Percentiles rank a stretch among this genome's conserved stretches.
Conservation (phyloP, 2,329 filamentous ascomycete genomes). For the Monilinia fructigena region DNA sequence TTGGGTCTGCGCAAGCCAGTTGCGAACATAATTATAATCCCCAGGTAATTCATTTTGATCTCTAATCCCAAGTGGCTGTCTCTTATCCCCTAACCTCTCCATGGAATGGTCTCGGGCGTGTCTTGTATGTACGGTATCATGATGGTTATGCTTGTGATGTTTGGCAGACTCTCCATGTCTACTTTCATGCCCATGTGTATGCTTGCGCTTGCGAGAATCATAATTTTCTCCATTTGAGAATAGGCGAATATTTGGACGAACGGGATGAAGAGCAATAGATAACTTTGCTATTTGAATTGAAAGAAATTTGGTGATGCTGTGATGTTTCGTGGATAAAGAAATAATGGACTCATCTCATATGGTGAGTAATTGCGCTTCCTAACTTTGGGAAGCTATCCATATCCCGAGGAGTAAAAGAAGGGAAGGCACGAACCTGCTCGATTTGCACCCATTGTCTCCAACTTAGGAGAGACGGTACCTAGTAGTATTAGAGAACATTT, state of each 20-base stretch:
- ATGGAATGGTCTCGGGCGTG: neutral
- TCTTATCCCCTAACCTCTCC: neutral
- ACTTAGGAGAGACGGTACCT: neutral
- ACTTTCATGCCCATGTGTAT: neutral
- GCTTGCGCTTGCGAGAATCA: conserved; percentile 20
- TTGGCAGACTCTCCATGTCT: neutral
- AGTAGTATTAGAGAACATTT: neutral
- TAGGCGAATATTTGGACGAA: neutral
- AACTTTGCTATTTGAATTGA: neutral
- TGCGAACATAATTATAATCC: conserved; percentile 33
- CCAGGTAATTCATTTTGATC: conserved; percentile 26
- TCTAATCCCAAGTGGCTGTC: neutral
- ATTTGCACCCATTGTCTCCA: neutral
- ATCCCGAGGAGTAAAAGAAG: neutral
- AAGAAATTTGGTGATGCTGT: neutral
- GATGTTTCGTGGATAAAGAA: neutral
- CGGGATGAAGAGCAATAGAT: neutral
- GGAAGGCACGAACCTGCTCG: neutral
- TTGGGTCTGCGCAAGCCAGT: conserved; percentile 36
- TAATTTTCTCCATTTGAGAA: conserved; percentile 13
- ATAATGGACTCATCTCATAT: neutral
- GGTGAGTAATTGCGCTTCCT: neutral
- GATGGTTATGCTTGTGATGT: neutral
- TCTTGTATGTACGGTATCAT: neutral
- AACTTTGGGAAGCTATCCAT: neutral